phyloP scores from a whole-genome alignment of 345 rosid species.

The Geranium rotundifolium region DNA sequence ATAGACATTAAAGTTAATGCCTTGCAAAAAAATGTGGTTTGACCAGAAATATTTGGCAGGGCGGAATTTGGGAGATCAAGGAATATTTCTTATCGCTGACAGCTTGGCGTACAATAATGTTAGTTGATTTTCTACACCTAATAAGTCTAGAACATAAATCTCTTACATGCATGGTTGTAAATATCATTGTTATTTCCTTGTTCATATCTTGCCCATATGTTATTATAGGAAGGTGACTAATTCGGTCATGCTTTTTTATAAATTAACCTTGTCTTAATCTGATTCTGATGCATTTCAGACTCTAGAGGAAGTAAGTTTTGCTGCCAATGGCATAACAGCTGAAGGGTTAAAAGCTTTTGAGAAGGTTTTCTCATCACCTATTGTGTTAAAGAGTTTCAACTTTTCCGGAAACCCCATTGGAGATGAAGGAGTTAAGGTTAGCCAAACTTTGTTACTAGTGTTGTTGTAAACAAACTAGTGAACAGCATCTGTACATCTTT shows the following conservation, averaged over 20 bases:
- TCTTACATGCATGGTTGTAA: not conserved
- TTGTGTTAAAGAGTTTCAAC: slow-evolving; percentile 52
- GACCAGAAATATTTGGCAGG: slow-evolving; percentile 31
- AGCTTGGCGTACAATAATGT: slow-evolving; percentile 94
- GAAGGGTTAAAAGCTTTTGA: slow-evolving; percentile 80
- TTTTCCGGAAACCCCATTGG: slow-evolving; percentile 92
- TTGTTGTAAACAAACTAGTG: no score
- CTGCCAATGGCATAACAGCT: slow-evolving; percentile 87
- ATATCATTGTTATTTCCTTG: not conserved
- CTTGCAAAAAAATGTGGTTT: not conserved
- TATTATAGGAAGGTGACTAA: not conserved
- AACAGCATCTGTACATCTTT: no score
- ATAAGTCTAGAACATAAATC: not conserved
- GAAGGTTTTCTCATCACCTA: slow-evolving; percentile 73
- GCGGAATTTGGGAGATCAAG: slow-evolving; percentile 89
- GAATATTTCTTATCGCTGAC: slow-evolving; percentile 70
- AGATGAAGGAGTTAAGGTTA: slow-evolving; percentile 93
- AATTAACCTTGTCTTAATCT: not conserved
- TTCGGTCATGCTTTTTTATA: not conserved
- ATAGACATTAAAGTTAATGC: not conserved
- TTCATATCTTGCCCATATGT: not conserved
- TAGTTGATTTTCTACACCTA: not conserved
- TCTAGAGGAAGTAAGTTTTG: slow-evolving; percentile 87
- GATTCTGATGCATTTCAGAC: slow-evolving; percentile 26
- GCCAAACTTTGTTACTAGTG: slow-evolving; percentile 7